Percentiles rank a stretch among this genome's conserved stretches.
Evolutionary conservation across 192 early-diverging fungal species (phyloP).

Genomic region (Coemansia sp.): DNA sequence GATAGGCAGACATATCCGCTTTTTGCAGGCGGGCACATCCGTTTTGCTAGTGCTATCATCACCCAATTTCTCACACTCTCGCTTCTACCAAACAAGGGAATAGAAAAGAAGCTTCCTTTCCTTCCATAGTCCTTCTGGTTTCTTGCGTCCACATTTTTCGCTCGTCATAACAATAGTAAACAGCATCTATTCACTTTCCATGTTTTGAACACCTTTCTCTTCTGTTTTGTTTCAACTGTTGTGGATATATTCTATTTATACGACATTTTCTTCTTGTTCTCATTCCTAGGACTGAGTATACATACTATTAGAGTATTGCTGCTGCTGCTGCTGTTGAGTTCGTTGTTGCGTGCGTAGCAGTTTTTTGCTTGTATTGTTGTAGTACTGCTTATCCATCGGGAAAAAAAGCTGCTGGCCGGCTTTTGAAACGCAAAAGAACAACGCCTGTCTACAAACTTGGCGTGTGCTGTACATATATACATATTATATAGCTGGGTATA

Average conservation of each 20-base stretch:
- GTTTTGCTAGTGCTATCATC: too few relatives aligned
- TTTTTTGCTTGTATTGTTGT: background rate
- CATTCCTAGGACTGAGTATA: background rate
- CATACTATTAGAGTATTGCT: too few relatives aligned
- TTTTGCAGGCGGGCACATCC: background rate
- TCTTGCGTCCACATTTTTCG: background rate
- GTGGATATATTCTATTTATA: background rate
- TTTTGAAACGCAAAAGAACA: background rate
- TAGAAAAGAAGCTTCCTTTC: background rate
- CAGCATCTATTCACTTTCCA: too few relatives aligned
- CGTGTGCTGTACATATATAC: slow-evolving; percentile 3
- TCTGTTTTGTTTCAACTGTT: background rate
- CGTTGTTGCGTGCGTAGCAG: background rate
- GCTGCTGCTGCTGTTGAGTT: background rate
- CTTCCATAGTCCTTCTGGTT: background rate
- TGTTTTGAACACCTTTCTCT: background rate
- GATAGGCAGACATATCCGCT: background rate
- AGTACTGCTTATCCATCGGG: too few relatives aligned
- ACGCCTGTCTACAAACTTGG: background rate
- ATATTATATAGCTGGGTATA: background rate
- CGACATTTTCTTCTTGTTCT: background rate
- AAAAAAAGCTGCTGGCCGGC: slow-evolving; percentile 1
- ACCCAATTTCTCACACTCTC: background rate
- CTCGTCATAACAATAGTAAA: background rate
- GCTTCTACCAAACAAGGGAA: background rate